These are phyloP conservation scores for Aspergillus clavatus DNA, from an alignment of 2,329 filamentous ascomycete species.

Conservation along the genomic window DNA sequence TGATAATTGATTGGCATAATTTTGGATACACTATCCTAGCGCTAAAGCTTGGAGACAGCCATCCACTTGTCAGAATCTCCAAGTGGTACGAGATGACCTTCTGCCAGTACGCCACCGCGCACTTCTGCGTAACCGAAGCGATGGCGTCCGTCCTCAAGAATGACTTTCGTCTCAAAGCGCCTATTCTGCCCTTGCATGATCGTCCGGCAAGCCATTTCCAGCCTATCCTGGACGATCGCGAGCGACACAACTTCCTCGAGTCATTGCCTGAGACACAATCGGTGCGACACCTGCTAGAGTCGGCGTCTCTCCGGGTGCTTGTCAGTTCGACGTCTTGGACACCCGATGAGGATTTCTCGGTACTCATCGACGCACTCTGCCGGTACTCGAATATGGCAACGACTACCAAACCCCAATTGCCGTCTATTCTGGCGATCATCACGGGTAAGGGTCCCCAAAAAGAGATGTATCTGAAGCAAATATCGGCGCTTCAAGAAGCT, in stretches of 20 bases:
- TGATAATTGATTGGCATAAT: constrained; percentile 98
- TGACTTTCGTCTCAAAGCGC: constrained; percentile 61
- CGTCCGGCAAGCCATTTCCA: constrained; percentile 78
- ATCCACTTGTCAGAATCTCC: constrained; percentile 74
- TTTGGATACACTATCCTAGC: constrained; percentile 93
- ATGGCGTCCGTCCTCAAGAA: constrained; percentile 71
- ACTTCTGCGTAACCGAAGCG: constrained; percentile 83
- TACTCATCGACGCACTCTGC: constrained; percentile 78
- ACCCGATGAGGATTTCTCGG: constrained; percentile 86
- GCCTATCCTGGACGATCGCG: constrained; percentile 52
- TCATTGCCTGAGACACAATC: constrained; percentile 60
- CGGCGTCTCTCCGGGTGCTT: constrained; percentile 61
- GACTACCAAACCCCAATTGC: constrained; percentile 47
- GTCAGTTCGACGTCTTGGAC: constrained; percentile 98
- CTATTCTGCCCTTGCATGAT: constrained; percentile 74
- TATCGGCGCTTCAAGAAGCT: constrained; percentile 56
- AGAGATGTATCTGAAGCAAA: constrained; percentile 64
- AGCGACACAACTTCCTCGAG: constrained; percentile 58
- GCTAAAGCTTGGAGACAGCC: constrained; percentile 56
- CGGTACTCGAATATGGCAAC: constrained; percentile 58
- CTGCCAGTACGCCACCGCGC: constrained; percentile 63
- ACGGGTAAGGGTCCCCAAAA: constrained; percentile 91
- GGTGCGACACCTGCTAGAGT: constrained; percentile 55
- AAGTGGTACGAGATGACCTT: constrained; percentile 72
- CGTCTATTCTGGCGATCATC: constrained; percentile 77